phyloP scores from a whole-genome alignment of 2,329 filamentous ascomycete species.

The Dactylellina parvicollis region DNA sequence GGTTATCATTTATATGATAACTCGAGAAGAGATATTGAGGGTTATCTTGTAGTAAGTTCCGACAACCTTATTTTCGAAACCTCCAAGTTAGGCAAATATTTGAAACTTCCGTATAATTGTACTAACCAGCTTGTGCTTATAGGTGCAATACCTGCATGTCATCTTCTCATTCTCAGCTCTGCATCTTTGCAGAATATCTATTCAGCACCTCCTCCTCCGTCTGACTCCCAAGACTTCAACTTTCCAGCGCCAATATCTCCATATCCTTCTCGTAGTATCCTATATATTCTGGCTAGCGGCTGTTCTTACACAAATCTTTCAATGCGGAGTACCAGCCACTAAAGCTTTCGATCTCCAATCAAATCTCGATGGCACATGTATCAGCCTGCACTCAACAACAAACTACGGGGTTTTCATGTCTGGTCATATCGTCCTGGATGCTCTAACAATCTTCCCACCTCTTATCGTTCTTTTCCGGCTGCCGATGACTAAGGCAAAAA shows the following conservation, averaged over 20 bases:
- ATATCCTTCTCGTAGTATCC: slow-evolving; percentile 16
- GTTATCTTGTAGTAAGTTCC: slow-evolving; percentile 28
- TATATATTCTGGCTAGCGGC: slow-evolving; percentile 38
- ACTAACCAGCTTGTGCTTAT: neutral
- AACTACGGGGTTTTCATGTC: slow-evolving; percentile 41
- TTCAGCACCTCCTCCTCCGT: slow-evolving; percentile 43
- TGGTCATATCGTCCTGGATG: slow-evolving; percentile 42
- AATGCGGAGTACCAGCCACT: slow-evolving; percentile 28
- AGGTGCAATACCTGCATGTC: slow-evolving; percentile 42
- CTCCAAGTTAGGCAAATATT: no score
- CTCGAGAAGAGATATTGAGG: slow-evolving; percentile 33
- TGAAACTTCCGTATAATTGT: neutral
- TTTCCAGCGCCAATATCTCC: slow-evolving; percentile 31
- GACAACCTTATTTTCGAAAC: neutral
- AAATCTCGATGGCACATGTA: slow-evolving; percentile 40
- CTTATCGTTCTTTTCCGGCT: slow-evolving; percentile 31
- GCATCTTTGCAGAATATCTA: slow-evolving; percentile 44
- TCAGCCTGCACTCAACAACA: slow-evolving; percentile 16
- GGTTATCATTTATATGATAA: slow-evolving; percentile 46
- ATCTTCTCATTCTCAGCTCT: slow-evolving; percentile 45
- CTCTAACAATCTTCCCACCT: slow-evolving; percentile 38
- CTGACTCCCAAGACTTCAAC: slow-evolving; percentile 25
- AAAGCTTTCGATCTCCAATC: slow-evolving; percentile 26
- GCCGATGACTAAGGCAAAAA: slow-evolving; percentile 33
- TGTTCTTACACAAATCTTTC: slow-evolving; percentile 33